Evolutionary conservation across 139 green algal genomes (phyloP).

Genomic region (Chlorella sp.): DNA sequence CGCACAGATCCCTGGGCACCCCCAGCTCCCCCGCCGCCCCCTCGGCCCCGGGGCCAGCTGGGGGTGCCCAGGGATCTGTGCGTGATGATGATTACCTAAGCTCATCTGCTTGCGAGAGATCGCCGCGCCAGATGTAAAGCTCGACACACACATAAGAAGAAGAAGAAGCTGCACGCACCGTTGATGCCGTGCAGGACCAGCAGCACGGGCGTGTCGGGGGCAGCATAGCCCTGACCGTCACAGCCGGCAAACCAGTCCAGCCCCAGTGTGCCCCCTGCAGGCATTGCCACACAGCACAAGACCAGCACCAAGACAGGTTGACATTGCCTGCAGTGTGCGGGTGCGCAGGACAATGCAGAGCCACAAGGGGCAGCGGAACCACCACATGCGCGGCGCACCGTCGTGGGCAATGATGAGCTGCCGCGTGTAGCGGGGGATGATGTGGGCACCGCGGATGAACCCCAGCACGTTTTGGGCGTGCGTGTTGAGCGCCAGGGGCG

Average conservation of each 20-base stretch:
- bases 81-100: too few species aligned
- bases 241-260: conserved; percentile 65
- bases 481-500: neutral
- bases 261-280: conserved; percentile 42
- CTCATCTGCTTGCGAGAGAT: too few species aligned
- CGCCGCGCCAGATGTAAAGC: too few species aligned
- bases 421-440: neutral
- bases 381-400: too few species aligned
- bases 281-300: neutral
- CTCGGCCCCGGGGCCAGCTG: too few species aligned
- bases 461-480: neutral
- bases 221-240: conserved; percentile 17
- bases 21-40: too few species aligned
- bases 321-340: neutral
- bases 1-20: too few species aligned
- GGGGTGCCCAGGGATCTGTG: too few species aligned
- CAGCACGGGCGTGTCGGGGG: conserved; percentile 29
- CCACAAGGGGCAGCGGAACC: too few species aligned
- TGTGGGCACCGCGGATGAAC: neutral
- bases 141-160: too few species aligned
- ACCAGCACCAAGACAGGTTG: neutral
- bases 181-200: conserved; percentile 60
- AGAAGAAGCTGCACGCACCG: too few species aligned
- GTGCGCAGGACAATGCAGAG: neutral
- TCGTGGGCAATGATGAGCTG: conserved; percentile 12